phyloP scores from a whole-genome alignment of 1,284 basidiomycete species.

The Stygiomarasmius scandens region DNA sequence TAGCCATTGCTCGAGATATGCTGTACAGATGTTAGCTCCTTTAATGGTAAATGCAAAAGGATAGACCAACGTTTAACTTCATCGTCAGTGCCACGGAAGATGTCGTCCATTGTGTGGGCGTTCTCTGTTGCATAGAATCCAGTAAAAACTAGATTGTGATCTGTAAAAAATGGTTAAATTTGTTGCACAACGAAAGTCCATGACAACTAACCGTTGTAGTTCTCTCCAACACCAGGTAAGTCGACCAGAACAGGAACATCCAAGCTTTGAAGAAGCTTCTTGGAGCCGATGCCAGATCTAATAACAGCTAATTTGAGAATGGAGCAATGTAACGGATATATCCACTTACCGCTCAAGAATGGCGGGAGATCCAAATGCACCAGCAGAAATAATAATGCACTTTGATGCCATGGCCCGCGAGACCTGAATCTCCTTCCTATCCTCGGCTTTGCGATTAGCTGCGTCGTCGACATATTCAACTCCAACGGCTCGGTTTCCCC shows the following conservation, averaged over 20 bases:
- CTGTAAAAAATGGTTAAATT: slow-evolving; percentile 28
- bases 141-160: slow-evolving; percentile 43
- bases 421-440: slow-evolving; percentile 8
- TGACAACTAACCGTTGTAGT: slow-evolving; percentile 15
- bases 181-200: not conserved
- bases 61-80: slow-evolving; percentile 32
- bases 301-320: not conserved
- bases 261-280: slow-evolving; percentile 40
- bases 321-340: not conserved
- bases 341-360: slow-evolving; percentile 48
- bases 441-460: slow-evolving; percentile 5
- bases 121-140: slow-evolving; percentile 42
- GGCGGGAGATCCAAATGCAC: slow-evolving; percentile 56
- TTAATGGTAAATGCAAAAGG: not conserved
- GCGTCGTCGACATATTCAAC: slow-evolving; percentile 54
- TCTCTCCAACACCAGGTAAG: slow-evolving; percentile 21
- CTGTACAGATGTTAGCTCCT: slow-evolving; percentile 27
- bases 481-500: slow-evolving; percentile 53
- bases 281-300: slow-evolving; percentile 50
- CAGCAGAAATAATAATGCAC: slow-evolving; percentile 52
- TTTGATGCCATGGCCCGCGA: slow-evolving; percentile 39
- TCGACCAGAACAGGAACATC: slow-evolving; percentile 31
- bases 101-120: slow-evolving; percentile 44
- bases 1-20: slow-evolving; percentile 43
- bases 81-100: slow-evolving; percentile 40